A percentile compares a stretch with the other conserved stretches of the same genome.
Conservation (phyloP, 202 grass and related monocot species). For the Bolboschoenoplectus hybrid region DNA sequence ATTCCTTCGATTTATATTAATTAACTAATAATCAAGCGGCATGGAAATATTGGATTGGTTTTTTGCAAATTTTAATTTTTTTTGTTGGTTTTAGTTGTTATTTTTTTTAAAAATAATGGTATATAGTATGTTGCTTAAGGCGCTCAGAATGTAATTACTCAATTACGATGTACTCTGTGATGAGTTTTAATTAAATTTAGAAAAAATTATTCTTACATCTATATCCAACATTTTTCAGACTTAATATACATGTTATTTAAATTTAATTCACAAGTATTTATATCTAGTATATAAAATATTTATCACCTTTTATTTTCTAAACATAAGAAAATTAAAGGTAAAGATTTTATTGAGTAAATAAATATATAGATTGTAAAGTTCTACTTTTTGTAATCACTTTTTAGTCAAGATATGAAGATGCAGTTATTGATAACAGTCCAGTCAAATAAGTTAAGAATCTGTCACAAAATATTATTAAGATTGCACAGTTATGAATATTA, state of each 20-base stretch:
- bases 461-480: too few species aligned
- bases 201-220: background rate
- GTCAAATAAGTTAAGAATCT: too few species aligned
- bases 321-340: background rate
- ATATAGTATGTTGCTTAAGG: conserved; percentile 7
- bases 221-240: background rate
- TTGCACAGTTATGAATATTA: too few species aligned
- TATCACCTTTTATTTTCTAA: background rate
- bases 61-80: background rate
- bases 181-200: too few species aligned
- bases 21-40: conserved; percentile 29
- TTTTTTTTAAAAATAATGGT: background rate
- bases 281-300: too few species aligned
- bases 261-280: too few species aligned
- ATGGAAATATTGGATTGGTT: background rate
- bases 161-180: background rate
- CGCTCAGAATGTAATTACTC: conserved; percentile 24
- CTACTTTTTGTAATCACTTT: too few species aligned
- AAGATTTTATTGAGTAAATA: background rate
- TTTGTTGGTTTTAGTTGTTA: conserved; percentile 7
- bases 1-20: conserved; percentile 39
- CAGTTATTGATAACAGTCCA: too few species aligned
- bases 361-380: background rate
- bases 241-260: background rate
- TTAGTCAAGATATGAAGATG: too few species aligned